phyloP scores from a whole-genome alignment of 192 early-diverging fungal genomes.

The Linnemannia elongata region DNA sequence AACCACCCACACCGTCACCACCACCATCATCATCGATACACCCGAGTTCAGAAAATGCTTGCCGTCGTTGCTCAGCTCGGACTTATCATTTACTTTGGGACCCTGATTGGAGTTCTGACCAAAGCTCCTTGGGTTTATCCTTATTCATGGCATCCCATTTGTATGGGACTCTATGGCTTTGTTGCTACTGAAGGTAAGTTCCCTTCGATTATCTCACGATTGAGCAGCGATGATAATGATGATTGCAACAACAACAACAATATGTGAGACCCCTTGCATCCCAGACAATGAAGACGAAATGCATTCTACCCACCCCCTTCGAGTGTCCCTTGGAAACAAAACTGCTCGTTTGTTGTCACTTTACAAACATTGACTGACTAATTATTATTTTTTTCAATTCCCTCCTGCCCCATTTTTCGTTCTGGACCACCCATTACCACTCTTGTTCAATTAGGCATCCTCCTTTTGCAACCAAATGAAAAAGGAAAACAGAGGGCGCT shows the following conservation, averaged over 20 bases:
- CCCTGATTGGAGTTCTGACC: slow-evolving; percentile 13
- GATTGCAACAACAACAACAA: neutral
- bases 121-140: slow-evolving; percentile 53
- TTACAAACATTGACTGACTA: neutral
- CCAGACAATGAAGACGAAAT: too few species aligned
- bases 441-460: slow-evolving; percentile 21
- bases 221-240: too few species aligned
- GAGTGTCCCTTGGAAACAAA: neutral
- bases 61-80: slow-evolving; percentile 33
- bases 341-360: neutral
- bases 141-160: slow-evolving; percentile 53
- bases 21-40: slow-evolving; percentile 15
- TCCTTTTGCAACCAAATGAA: slow-evolving; percentile 39
- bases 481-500: slow-evolving; percentile 11
- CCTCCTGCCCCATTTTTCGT: neutral
- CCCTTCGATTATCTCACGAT: neutral
- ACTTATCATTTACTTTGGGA: slow-evolving; percentile 37
- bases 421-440: neutral
- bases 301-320: too few species aligned
- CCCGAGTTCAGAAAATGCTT: slow-evolving; percentile 13
- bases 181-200: slow-evolving; percentile 45
- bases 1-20: slow-evolving; percentile 1
- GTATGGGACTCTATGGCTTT: slow-evolving; percentile 53
- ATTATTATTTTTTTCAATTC: neutral
- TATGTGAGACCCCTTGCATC: too few species aligned